Evolutionary conservation across 176 grass and related monocot genomes (phyloP).

Genomic region (Oryza meyeriana): DNA sequence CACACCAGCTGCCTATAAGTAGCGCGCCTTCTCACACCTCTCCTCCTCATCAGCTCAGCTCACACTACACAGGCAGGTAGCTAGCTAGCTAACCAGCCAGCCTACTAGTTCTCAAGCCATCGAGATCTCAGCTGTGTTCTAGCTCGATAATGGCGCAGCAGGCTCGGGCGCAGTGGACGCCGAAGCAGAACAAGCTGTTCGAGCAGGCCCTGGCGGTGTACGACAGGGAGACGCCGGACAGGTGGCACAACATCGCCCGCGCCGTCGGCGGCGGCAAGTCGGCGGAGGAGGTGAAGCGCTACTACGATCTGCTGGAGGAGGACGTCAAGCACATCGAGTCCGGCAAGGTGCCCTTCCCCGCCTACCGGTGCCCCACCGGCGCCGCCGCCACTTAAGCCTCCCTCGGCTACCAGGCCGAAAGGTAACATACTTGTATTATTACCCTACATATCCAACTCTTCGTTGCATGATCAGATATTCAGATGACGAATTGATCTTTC

Average conservation of each 20-base stretch:
- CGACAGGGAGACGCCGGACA: slow-evolving; percentile 64
- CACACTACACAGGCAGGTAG: neutral
- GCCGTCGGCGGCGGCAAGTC: slow-evolving; percentile 77
- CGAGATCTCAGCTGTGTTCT: neutral
- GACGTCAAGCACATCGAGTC: slow-evolving; percentile 75
- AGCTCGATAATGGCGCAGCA: slow-evolving; percentile 47
- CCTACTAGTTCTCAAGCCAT: neutral
- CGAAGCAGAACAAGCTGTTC: slow-evolving; percentile 71
- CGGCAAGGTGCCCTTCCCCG: slow-evolving; percentile 55
- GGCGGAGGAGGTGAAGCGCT: slow-evolving; percentile 51
- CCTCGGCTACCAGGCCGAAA: slow-evolving; percentile 50
- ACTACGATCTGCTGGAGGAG: slow-evolving; percentile 58
- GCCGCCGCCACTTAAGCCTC: slow-evolving; percentile 10
- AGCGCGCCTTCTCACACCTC: neutral
- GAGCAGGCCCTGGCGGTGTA: slow-evolving; percentile 75
- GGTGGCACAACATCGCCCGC: slow-evolving; percentile 70
- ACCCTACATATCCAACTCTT: too few relatives aligned
- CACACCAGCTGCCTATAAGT: slow-evolving; percentile 26
- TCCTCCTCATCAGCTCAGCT: slow-evolving; percentile 7
- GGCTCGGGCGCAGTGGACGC: slow-evolving; percentile 44
- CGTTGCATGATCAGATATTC: too few relatives aligned
- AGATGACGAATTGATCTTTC: neutral
- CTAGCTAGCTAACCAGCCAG: neutral
- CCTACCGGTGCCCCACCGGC: slow-evolving; percentile 31
- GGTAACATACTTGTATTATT: slow-evolving; percentile 15